Evolutionary conservation across 2,329 filamentous ascomycete species (phyloP), one percentile per base, ranked within the genome.

Genomic region (Sclerotinia minor): DNA sequence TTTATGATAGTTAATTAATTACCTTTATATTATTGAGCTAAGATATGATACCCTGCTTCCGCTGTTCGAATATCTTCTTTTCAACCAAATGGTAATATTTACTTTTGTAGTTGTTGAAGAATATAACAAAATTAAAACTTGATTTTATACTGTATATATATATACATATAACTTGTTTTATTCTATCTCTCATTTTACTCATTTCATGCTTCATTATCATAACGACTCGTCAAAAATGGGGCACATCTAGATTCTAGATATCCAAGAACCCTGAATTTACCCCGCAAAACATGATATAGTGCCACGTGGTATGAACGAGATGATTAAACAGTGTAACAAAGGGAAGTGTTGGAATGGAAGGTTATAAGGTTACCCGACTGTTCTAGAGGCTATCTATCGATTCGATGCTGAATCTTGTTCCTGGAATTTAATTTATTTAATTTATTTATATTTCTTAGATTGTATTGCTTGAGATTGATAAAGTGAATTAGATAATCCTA

Each of bases 61-160:
- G 86, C 83, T 71, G 87, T 80, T 52, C 83, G 79, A 66, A 87
- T 81, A 73, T 87, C 84, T 71, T 83, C 80, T 69, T 81, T 82
- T 21, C 84, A 84, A 73, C 86, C 83, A 72, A 83, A 87, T 72
- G 5, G 35, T 35, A 35, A 35, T 15, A 24, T 3, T 3, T 1
- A 35, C 21, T 49, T 26, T 61, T 17, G 35, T n/a, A 35, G 35
- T 9, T 38, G 9, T 15, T 24, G 15, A 32, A 26, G 19, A 38
- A 24, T 61, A 47, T 50, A 50, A 45, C 29, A 61, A 47, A n/a
- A 15, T 49, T 15, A 26, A 21, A 47, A 9, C 1, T 3, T n/a
- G 9, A 7, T 21, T n/a, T 38, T 26, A 11, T 58, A 21, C 26
- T n/a, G 35, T 35, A 35, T 35, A 35, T 35, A 3, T n/a, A 35